Conservation (phyloP, 2,329 filamentous ascomycete genomes). For the Pseudopithomyces maydicus region DNA sequence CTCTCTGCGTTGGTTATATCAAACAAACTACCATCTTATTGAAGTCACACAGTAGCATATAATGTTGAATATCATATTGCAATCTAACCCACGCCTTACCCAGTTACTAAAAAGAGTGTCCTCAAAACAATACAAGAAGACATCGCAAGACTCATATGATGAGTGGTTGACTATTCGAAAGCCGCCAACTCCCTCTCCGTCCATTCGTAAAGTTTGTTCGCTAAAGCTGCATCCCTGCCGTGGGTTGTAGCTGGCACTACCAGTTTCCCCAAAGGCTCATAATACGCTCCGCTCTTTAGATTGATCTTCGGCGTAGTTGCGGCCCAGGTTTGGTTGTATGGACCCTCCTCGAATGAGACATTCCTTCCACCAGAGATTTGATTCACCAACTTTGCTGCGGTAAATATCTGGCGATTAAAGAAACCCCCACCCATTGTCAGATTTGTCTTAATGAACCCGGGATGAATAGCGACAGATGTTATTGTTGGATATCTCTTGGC, state of each 20-base stretch:
- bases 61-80: too few relatives aligned
- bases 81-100: too few relatives aligned
- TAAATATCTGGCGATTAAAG: neutral
- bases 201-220: slow-evolving; percentile 2
- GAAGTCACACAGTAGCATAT: too few relatives aligned
- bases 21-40: too few relatives aligned
- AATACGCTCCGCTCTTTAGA: neutral
- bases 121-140: too few relatives aligned
- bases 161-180: too few relatives aligned
- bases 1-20: too few relatives aligned
- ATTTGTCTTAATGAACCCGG: slow-evolving; percentile 50
- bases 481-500: slow-evolving; percentile 48
- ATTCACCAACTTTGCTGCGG: neutral
- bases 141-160: too few relatives aligned
- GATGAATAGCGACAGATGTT: slow-evolving; percentile 48
- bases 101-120: too few relatives aligned
- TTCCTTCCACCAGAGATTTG: neutral
- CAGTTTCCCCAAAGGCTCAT: neutral
- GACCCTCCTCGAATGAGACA: neutral
- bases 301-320: neutral
- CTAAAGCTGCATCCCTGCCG: neutral
- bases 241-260: neutral
- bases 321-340: slow-evolving; percentile 2
- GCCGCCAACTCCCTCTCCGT: slow-evolving; percentile 1
- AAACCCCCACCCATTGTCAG: slow-evolving; percentile 15